Conservation (phyloP, 1,139 yeast genomes). For the Candida frijolesensis region DNA sequence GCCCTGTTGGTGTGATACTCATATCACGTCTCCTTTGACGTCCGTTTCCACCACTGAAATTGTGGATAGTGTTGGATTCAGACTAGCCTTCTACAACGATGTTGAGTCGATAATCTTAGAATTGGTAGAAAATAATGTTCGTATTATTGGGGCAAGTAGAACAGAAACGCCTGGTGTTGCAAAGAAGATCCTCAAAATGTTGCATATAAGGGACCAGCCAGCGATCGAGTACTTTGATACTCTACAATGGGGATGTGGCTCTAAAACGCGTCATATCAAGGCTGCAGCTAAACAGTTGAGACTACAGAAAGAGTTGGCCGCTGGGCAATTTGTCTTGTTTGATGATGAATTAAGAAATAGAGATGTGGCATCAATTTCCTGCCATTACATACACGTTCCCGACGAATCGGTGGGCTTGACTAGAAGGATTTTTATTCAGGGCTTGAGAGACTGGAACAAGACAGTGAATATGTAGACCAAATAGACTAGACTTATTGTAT, state of each 20-base stretch:
- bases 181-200: conserved; percentile 48
- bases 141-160: conserved; percentile 65
- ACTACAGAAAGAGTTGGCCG: conserved; percentile 40
- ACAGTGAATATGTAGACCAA: conserved; percentile 1
- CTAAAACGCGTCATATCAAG: conserved; percentile 62
- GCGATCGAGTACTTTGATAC: conserved; percentile 51
- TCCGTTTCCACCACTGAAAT: conserved; percentile 25
- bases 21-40: conserved; percentile 52
- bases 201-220: conserved; percentile 51
- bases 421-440: conserved; percentile 46
- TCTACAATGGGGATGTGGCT: conserved; percentile 67
- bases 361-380: conserved; percentile 66
- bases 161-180: conserved; percentile 71
- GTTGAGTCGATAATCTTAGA: conserved; percentile 58
- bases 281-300: conserved; percentile 46
- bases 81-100: conserved; percentile 57
- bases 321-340: conserved; percentile 58
- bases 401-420: conserved; percentile 53
- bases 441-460: conserved; percentile 40
- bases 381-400: conserved; percentile 56
- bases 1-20: conserved; percentile 74
- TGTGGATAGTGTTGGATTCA: conserved; percentile 50
- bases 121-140: conserved; percentile 42
- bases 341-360: conserved; percentile 71
- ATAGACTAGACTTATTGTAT: conserved; percentile 5